Evolutionary conservation across 148 eudicot genomes (phyloP).

Genomic region (Vaccinium darrowii): DNA sequence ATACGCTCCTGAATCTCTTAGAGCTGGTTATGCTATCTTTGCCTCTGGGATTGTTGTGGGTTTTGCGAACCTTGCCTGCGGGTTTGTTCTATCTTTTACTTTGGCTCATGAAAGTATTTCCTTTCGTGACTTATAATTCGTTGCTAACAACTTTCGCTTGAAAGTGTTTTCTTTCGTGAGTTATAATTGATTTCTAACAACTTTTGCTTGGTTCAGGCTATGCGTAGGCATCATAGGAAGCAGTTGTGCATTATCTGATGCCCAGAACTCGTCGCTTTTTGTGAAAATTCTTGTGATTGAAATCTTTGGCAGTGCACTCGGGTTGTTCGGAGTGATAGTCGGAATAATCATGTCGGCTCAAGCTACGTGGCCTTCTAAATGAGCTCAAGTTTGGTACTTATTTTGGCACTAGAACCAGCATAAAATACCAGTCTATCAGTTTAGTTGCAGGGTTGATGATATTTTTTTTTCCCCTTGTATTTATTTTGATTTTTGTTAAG

Average conservation of each 20-base stretch:
- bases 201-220: conserved; percentile 41
- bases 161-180: background rate
- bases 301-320: conserved; percentile 98
- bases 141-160: background rate
- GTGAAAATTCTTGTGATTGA: conserved; percentile 95
- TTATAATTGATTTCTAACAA: background rate
- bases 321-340: conserved; percentile 94
- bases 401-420: background rate
- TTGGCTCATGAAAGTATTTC: background rate
- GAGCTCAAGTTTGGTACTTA: background rate
- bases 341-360: conserved; percentile 99
- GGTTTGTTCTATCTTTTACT: conserved; percentile 47
- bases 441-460: background rate
- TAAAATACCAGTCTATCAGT: background rate
- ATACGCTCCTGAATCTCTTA: conserved; percentile 70
- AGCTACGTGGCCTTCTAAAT: conserved; percentile 85
- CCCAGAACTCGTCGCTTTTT: conserved; percentile 90
- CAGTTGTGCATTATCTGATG: conserved; percentile 97
- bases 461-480: background rate
- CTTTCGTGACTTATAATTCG: background rate
- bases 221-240: conserved; percentile 99
- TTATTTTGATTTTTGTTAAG: background rate
- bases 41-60: conserved; percentile 94
- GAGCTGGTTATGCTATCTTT: conserved; percentile 99
- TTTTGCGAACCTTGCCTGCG: conserved; percentile 95